Evolutionary conservation across 495 filamentous ascomycete genomes (phyloP), one percentile per base, ranked within the genome.

Genomic region (Ramalina peruviana): DNA sequence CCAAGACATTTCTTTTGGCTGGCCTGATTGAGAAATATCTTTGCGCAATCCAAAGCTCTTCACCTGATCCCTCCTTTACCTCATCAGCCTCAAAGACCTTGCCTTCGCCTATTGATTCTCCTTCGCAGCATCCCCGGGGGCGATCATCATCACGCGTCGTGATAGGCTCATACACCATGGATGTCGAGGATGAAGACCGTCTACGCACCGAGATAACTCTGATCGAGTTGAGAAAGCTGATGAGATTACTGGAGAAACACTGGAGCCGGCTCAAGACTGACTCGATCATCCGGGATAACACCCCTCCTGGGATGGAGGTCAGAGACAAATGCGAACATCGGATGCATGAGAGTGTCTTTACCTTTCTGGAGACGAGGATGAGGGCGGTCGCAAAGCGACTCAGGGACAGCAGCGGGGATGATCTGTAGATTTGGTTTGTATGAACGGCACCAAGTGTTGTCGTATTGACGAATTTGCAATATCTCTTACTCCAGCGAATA

Each of bases 11-110:
- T 41, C 50, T 52, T 36, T 52, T 52, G 27, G 42, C 50, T 13
- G 50, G 41, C 42, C 16, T 52, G 26, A 38, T 52, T 1, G 42
- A 41, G 10, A 52, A 52, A 52, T 37, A 46, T 17, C 50, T 52
- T 33, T 10, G 30, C 30, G 30, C 30, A 2, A 33, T 33, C 23
- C 16, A 30, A 15, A 25, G n/a, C 43, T 19, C 26, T 17, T 17
- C 25, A 15, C 12, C 25, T 23, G 30, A 33, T 33, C 30, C 33
- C 20, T 33, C 10, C n/a, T 50, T 3, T 26, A 41, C 20, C 23
- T 7, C 42, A 11, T 20, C 36, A 46, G 40, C 42, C 37, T 46
- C 42, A 21, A 48, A 33, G 7, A 23, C 17, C 9, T 2, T 26
- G 23, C 25, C 44, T 9, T 19, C 17, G 25, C n/a, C 21, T 39